Evolutionary conservation across 2,329 filamentous ascomycete species (phyloP), one percentile per base, ranked within the genome.

Genomic region (Sporothrix inflata): DNA sequence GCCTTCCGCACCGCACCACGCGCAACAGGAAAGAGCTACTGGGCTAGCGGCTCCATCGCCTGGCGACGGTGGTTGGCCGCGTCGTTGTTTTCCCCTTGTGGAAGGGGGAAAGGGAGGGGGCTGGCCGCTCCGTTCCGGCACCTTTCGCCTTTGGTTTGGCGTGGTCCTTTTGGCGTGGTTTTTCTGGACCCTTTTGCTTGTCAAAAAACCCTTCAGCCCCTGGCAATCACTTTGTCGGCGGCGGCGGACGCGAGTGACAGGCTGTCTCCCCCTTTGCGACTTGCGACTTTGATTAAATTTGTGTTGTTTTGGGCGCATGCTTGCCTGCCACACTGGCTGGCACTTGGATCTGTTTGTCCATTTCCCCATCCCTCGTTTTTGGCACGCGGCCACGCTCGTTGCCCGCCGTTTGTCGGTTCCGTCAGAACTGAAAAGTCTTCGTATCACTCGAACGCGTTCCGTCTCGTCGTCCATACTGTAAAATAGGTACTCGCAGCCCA

Each of bases 21-120:
- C 63, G 61, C 40, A 65, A 66, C 63, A 49, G 42, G 63, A 49
- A 38, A 70, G 68, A 61, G 68, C 68, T 70, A 47, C 27, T 60
- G 14, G 42, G 51, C 72, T 73, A 73, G 75, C 74, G 73, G 75
- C 70, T 65, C 67, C 67, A 60, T 72, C 74, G 73, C 76, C 75
- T 80, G 77, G 78, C 79, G 45, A 70, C 55, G 55, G 68, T 57
- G 47, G 47, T 45, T 67, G 65, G 65, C 63, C 45, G 45, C 65
- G 65, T 66, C 65, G 65, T 19, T 51, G 42, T 12, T 69, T 57
- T 42, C 19, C 34, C 49, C 49, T 8, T 61, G 38, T 14, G 27
- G 63, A 49, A 66, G 5, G 38, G 11, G 21, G n/a, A 11, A 63
- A 2, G 19, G 57, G 57, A 19, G 14, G 27, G 60, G 60, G 65